Evolutionary conservation across 176 grass and related monocot species (phyloP).

Genomic region (Cocos nucifera): DNA sequence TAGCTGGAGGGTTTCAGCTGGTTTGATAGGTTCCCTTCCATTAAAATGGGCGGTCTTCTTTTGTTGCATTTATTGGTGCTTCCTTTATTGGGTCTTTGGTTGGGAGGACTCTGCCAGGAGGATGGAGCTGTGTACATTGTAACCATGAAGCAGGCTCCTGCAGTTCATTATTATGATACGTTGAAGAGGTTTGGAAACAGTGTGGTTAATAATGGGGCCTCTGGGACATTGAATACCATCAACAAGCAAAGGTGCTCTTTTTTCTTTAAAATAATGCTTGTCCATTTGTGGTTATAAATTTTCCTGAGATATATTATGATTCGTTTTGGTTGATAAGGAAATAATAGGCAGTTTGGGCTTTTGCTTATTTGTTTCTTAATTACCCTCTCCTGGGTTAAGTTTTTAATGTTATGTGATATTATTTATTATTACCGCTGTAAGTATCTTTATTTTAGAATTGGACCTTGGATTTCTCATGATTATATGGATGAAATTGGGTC

Average conservation of each 20-base stretch:
- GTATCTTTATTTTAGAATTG: too few species aligned
- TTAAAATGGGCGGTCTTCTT: conserved; percentile 1
- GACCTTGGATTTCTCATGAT: too few species aligned
- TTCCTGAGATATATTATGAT: background rate
- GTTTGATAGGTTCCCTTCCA: background rate
- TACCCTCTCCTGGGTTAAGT: conserved; percentile 7
- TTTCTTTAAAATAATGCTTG: background rate
- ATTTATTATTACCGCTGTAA: background rate
- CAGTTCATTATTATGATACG: conserved; percentile 40
- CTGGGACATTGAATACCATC: conserved; percentile 42
- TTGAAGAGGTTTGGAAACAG: conserved; percentile 41
- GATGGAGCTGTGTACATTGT: conserved; percentile 85
- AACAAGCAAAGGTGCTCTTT: conserved; percentile 51
- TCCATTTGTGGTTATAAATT: too few species aligned
- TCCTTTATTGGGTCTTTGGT: conserved; percentile 1
- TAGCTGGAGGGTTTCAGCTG: conserved; percentile 4
- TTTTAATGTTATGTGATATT: background rate
- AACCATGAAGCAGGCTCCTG: conserved; percentile 64
- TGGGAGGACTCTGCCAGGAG: conserved; percentile 29
- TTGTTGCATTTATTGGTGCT: background rate
- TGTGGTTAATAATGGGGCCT: conserved; percentile 26
- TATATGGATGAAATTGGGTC: too few species aligned
- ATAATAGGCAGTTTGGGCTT: too few species aligned
- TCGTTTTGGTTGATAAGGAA: background rate
- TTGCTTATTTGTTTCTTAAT: too few species aligned